Conservation (phyloP, 2,329 filamentous ascomycete genomes). For the Botrytis squamosa region DNA sequence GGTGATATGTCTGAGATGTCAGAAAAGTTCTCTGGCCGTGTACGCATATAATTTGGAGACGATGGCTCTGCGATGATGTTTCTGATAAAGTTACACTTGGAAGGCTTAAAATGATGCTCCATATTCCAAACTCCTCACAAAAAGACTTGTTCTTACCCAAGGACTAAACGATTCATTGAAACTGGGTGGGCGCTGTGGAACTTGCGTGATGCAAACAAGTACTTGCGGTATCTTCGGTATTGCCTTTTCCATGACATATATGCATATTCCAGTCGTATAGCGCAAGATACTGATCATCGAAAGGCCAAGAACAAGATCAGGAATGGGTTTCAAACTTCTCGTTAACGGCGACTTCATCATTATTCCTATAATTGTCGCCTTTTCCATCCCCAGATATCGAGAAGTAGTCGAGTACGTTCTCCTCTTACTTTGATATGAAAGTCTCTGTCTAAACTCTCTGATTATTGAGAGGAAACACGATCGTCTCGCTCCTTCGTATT, state of each 20-base stretch:
- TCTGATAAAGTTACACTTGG: neutral
- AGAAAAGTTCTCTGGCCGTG: neutral
- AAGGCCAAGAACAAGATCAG: neutral
- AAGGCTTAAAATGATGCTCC: neutral
- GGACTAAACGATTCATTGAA: neutral
- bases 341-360: neutral
- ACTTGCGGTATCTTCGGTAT: neutral
- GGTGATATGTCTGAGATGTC: neutral
- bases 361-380: rapidly evolving
- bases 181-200: neutral
- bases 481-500: neutral
- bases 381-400: neutral
- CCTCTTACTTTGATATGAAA: neutral
- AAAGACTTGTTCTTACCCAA: neutral
- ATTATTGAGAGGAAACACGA: neutral
- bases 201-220: neutral
- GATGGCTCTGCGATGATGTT: neutral
- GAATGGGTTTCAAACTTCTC: neutral
- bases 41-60: neutral
- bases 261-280: neutral
- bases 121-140: neutral
- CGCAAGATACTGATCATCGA: neutral
- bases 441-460: rapidly evolving
- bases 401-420: neutral
- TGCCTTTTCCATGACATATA: neutral